Evolutionary conservation across 164 flowering plant species (phyloP), one percentile per base, ranked within the genome.

Genomic region (Amborella trichopoda): DNA sequence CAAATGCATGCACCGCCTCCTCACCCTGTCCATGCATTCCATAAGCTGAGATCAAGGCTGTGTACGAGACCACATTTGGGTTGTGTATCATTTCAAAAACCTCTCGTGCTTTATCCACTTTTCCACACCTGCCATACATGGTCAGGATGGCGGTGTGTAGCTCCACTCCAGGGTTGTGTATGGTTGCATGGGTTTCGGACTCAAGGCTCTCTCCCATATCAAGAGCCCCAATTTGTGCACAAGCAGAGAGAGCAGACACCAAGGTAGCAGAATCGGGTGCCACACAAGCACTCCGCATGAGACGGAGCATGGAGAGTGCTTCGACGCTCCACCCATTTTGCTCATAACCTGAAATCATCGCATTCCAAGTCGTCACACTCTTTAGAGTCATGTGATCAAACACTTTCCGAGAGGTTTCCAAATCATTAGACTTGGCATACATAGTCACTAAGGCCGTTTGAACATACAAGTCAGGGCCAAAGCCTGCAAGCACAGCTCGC

Each of bases 11-110:
- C 17, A 81, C 26, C 1, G 84, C 82, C 51, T 72, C 51, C 18
- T 2, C 27, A 16, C 87, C 95, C 55, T 68, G 53, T 11, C 95
- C 91, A 58, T 81, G 75, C 68, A 67, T 68, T 26, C 81, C 88
- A 56, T 72, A 85, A 6, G 76, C 88, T 10, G 85, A 75, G 16
- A 85, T 85, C 81, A 85, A 81, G 3, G 85, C 82, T 0, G 88
- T 81, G 87, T 88, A 85, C 19, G 83, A 58, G 28, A 72, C 57
- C 20, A 81, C 88, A 68, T 80, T 81, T 5, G 44, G 50, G 11
- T 77, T 74, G 0, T 17, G 37, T 81, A 84, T 73, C 34, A 40
- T 52, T 49, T 79, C 71, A 56, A 81, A 81, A 46, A 81, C 72
- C 25, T 65, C 68, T 3, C 78, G 60, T 0, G 95, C 87, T 66